Base-by-base conservation (phyloP, 192 early-diverging fungal species). In the Dimargaris cristalligena region DNA sequence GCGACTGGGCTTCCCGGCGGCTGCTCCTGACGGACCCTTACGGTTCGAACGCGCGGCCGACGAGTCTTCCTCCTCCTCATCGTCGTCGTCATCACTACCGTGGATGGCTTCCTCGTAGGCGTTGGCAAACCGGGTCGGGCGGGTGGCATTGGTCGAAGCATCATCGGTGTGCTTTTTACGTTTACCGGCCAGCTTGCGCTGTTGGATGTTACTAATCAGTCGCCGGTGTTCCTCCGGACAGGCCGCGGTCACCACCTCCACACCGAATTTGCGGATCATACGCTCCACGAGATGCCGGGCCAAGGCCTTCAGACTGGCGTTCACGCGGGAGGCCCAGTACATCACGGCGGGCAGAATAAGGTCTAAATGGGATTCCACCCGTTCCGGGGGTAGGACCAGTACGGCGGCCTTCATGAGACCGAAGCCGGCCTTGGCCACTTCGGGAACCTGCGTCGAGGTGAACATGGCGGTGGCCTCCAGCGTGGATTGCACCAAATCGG, bases 341-440 rank as follows among this genome's bases (percentile, higher is more conserved):
- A 94, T 71, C 35, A 97, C 81, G 4, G 80, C 72, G 8, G 56
- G 48, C 31, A 94, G 81, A 66, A 96, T 85, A 32, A 77, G 70
- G 51, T 69, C 71, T 60, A 99, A 74, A 50, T 86, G 82, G 3
- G 74, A 77, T 48, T 77, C 75, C 25, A 99, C 68, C 25, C 82
- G 61, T 2, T 82, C 80, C 49, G 76, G 77, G 59, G 85, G 83
- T 31, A 99, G 62, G 28, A 80, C 73, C 28, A 95, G 86, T 3
- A 85, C 77, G 38, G 79, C 80, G 2, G 95, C 91, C 76, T 99
- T 99, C 70, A 94, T 77, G 68, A 96, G 93, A 4, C 92, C 92
- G 11, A 99, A 71, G 10, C 82, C 87, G 22, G 89, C 76, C 70
- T 91, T 90, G 48, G 90, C 85, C 52, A 99, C 83, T 74, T 99